phyloP scores from a whole-genome alignment of 345 rosid species.

The Odontarrhena argentea region DNA sequence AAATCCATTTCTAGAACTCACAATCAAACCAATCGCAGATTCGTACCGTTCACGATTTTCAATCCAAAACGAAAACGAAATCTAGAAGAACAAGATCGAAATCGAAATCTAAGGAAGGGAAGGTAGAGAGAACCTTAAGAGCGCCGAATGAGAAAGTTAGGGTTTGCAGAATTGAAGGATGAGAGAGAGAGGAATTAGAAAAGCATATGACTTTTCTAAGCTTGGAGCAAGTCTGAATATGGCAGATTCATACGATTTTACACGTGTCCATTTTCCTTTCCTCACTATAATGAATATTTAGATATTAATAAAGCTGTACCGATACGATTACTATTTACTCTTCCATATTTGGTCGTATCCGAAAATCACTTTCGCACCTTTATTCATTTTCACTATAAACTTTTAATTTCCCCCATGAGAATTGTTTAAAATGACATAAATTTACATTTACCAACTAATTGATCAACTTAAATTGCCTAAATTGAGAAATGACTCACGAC shows the following conservation, averaged over 20 bases:
- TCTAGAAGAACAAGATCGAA: background rate
- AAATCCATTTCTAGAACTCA: constrained; percentile 18
- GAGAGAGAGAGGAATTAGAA: constrained; percentile 33
- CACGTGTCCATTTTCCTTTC: constrained; percentile 35
- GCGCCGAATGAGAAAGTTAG: constrained; percentile 41
- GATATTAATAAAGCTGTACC: background rate
- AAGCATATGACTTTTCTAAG: constrained; percentile 38
- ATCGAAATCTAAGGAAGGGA: constrained; percentile 22
- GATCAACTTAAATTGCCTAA: constrained; percentile 27
- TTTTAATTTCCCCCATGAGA: constrained; percentile 1
- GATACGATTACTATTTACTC: background rate
- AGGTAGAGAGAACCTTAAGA: constrained; percentile 27
- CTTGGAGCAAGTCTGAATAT: constrained; percentile 41
- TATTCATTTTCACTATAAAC: constrained; percentile 24
- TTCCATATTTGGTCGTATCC: background rate
- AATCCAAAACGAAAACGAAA: background rate
- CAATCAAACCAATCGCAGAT: constrained; percentile 29
- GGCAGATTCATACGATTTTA: constrained; percentile 24
- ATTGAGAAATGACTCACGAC: constrained; percentile 20
- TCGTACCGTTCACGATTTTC: background rate
- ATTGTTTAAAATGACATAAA: constrained; percentile 25
- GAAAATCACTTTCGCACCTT: background rate
- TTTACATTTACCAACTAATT: constrained; percentile 49
- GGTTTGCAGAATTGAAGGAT: constrained; percentile 33
- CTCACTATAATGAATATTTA: background rate